Percentiles rank a stretch among this genome's conserved stretches.
Conservation (phyloP, 1,284 basidiomycete species). For the Ganoderma resinaceum region DNA sequence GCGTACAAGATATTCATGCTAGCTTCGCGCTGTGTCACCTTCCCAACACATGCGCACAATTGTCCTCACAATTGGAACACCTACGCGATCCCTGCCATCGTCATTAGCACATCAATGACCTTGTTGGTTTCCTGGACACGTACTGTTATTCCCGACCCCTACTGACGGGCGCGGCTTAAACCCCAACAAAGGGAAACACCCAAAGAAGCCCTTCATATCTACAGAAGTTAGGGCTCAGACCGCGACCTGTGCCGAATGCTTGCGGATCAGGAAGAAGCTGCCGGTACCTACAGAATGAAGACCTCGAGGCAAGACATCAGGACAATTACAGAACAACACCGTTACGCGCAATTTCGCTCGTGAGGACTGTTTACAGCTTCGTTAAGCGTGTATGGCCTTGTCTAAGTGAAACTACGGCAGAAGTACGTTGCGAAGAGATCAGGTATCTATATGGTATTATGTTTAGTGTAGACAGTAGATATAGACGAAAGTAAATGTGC, state of each 20-base stretch:
- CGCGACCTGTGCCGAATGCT: not conserved
- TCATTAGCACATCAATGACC: not conserved
- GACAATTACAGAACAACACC: not conserved
- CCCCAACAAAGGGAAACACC: not conserved
- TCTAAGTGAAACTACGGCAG: not conserved
- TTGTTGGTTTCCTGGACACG: not conserved
- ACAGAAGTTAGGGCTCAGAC: not conserved
- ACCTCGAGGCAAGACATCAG: not conserved
- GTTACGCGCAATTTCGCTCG: not conserved
- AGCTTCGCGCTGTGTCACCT: not conserved
- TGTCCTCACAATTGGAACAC: not conserved
- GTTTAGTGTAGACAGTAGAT: slow-evolving; percentile 16
- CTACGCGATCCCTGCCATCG: not conserved
- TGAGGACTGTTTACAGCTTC: not conserved
- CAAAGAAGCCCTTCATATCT: not conserved
- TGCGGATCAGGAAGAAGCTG: not conserved
- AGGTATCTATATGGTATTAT: slow-evolving; percentile 20
- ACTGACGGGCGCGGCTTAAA: not conserved
- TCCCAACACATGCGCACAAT: not conserved
- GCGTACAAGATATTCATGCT: not conserved
- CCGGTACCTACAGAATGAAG: not conserved
- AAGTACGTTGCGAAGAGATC: not conserved
- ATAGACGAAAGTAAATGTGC: not conserved
- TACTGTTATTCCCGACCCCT: not conserved
- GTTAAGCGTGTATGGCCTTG: not conserved